phyloP scores from a whole-genome alignment of 805 yeast genomes.

The Yamadazyma sp. region DNA sequence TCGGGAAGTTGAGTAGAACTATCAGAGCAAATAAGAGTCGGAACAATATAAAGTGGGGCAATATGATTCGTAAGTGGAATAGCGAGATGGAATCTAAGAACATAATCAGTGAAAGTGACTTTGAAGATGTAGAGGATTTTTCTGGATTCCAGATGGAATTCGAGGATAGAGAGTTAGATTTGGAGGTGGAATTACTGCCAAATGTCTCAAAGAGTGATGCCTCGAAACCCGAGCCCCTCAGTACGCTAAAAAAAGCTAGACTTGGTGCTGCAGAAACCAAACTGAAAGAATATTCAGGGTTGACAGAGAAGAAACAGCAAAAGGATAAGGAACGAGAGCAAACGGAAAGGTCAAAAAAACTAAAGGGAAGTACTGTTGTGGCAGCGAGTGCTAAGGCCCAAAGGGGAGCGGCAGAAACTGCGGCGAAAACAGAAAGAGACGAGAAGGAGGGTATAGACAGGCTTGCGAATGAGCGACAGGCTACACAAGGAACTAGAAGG shows the following conservation, averaged over 20 bases:
- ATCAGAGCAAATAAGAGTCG: conserved; percentile 40
- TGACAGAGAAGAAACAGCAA: neutral
- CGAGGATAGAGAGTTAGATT: conserved; percentile 13
- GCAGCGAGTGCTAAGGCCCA: too few species aligned
- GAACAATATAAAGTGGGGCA: conserved; percentile 27
- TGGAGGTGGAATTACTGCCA: neutral
- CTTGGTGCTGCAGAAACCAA: neutral
- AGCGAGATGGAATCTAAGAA: conserved; percentile 8
- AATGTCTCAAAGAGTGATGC: neutral
- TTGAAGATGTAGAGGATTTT: conserved; percentile 30
- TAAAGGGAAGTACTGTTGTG: neutral
- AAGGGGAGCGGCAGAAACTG: neutral
- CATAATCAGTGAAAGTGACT: conserved; percentile 37
- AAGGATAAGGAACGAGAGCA: neutral
- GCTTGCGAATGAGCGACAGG: neutral
- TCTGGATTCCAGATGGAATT: conserved; percentile 14
- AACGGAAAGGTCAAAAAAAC: neutral
- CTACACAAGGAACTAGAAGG: neutral
- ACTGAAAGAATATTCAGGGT: neutral
- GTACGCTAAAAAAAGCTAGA: too few species aligned
- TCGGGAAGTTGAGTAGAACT: conserved; percentile 30
- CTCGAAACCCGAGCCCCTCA: too few species aligned
- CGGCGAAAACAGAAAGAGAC: neutral
- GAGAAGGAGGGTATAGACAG: neutral
- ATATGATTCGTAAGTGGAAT: conserved; percentile 10